Evolutionary conservation across 2,329 filamentous ascomycete species (phyloP).

Genomic region (Fusarium sp.): DNA sequence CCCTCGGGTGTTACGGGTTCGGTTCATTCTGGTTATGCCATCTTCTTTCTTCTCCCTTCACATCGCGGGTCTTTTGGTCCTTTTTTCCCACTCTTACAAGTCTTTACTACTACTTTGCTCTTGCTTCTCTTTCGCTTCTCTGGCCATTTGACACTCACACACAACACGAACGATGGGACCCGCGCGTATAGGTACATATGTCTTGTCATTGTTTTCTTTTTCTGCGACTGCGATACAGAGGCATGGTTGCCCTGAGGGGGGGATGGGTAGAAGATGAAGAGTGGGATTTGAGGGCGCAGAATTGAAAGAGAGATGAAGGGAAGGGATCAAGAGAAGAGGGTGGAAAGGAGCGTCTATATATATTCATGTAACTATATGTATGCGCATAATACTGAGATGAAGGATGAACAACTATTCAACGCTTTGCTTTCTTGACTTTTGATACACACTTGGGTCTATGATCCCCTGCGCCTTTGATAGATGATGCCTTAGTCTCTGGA

Average conservation of each 20-base stretch:
- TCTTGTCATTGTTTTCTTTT: constrained; percentile 11
- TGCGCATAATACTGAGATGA: constrained; percentile 34
- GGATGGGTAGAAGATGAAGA: background rate
- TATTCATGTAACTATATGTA: constrained; percentile 39
- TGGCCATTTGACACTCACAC: background rate
- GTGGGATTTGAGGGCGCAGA: background rate
- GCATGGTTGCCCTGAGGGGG: background rate
- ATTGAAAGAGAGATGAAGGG: background rate
- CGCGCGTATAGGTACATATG: constrained; percentile 23
- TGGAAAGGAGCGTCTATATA: constrained; percentile 24
- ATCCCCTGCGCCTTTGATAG: background rate
- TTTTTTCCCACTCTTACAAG: constrained; percentile 3
- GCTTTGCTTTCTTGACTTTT: background rate
- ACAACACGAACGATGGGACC: constrained; percentile 6
- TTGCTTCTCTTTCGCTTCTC: background rate
- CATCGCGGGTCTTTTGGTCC: constrained; percentile 1
- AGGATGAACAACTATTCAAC: constrained; percentile 29
- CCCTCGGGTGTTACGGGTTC: constrained; percentile 8
- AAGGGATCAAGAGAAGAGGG: background rate
- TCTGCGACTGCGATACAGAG: background rate
- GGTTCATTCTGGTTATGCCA: constrained; percentile 5
- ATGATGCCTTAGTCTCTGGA: background rate
- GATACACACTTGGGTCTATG: no score
- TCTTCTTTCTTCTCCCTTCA: background rate
- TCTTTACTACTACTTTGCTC: background rate